Percentiles rank a stretch among this genome's conserved stretches.
Evolutionary conservation across 1,284 basidiomycete genomes (phyloP).

Genomic region (Amylostereum chailletii): DNA sequence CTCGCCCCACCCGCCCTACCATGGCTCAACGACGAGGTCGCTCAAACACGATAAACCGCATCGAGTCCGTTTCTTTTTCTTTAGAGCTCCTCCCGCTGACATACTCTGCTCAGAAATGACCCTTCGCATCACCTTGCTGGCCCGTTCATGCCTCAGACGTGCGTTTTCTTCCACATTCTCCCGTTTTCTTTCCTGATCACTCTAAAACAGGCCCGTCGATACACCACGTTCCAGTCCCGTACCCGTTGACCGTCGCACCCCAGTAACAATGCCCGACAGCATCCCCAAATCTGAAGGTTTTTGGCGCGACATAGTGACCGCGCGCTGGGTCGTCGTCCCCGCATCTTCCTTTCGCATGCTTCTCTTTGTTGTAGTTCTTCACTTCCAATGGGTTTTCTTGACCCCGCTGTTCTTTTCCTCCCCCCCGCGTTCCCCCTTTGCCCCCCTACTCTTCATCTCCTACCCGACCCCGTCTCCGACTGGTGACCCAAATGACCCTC

Average conservation of each 20-base stretch:
- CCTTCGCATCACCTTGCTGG: constrained; percentile 50
- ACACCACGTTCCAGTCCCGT: constrained; percentile 11
- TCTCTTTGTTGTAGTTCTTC: constrained; percentile 64
- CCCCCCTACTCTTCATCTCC: constrained; percentile 70
- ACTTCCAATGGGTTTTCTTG: constrained; percentile 62
- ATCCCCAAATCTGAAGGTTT: constrained; percentile 14
- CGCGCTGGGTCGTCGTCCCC: constrained; percentile 72
- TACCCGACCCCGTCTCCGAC: constrained; percentile 51
- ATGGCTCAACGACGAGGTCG: constrained; percentile 7
- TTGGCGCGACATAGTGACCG: constrained; percentile 32
- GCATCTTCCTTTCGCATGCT: constrained; percentile 69
- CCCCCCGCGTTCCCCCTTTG: constrained; percentile 66
- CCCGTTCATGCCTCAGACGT: constrained; percentile 58
- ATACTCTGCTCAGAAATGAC: constrained; percentile 30
- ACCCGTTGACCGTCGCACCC: no score
- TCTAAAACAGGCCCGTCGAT: constrained; percentile 30
- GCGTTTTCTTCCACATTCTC: constrained; percentile 13
- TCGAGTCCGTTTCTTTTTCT: constrained; percentile 14
- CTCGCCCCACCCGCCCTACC: constrained; percentile 5
- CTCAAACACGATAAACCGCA: constrained; percentile 11
- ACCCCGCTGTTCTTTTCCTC: constrained; percentile 36
- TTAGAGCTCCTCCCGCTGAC: background rate
- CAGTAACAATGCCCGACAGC: background rate
- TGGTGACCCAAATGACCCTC: constrained; percentile 34
- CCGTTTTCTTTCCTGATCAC: background rate